phyloP scores from a whole-genome alignment of 192 early-diverging fungal genomes.

The Backusella westeae region DNA sequence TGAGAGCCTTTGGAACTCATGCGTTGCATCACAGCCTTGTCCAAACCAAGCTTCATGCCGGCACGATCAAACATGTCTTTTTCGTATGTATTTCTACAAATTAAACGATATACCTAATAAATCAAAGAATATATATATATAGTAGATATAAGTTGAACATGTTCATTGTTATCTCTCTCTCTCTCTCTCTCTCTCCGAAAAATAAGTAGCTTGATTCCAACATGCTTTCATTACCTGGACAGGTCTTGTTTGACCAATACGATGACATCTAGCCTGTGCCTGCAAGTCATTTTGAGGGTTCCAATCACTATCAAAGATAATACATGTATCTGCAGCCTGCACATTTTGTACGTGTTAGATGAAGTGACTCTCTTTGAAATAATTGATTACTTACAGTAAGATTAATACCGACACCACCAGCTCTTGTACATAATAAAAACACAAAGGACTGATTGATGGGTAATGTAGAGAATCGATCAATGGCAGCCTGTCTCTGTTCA shows the following conservation, averaged over 20 bases:
- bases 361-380: not conserved
- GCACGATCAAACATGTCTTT: constrained; percentile 90
- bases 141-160: not conserved
- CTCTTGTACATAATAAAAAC: constrained; percentile 83
- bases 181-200: too few relatives aligned
- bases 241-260: constrained; percentile 86
- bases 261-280: constrained; percentile 79
- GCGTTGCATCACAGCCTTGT: constrained; percentile 73
- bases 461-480: constrained; percentile 75
- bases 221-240: constrained; percentile 49
- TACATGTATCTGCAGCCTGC: constrained; percentile 78
- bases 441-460: constrained; percentile 76
- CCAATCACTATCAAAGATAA: constrained; percentile 90
- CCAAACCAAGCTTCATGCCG: constrained; percentile 82
- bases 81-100: constrained; percentile 89
- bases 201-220: not conserved
- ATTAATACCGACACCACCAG: constrained; percentile 89
- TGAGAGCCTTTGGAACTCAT: constrained; percentile 22
- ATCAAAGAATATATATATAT: not conserved
- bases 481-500: constrained; percentile 80
- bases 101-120: constrained; percentile 55
- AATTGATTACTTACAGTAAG: constrained; percentile 45
- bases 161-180: not conserved
- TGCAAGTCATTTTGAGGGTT: constrained; percentile 91
- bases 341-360: not conserved